Conservation (phyloP, 2,329 filamentous ascomycete genomes). For the Ophiostoma angusticollis region DNA sequence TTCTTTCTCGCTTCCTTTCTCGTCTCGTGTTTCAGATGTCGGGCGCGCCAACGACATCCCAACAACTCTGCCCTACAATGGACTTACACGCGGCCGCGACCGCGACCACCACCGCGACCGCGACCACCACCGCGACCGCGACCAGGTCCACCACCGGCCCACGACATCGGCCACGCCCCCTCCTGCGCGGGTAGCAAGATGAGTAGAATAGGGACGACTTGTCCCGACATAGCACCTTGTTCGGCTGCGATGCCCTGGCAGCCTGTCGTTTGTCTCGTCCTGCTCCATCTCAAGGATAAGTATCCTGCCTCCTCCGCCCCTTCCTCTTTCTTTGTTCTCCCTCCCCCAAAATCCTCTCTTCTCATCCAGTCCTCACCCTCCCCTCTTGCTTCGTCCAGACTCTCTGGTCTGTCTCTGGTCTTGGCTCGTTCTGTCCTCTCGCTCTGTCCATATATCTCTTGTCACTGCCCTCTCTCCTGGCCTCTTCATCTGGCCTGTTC, state of each 20-base stretch:
- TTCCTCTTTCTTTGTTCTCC: background rate
- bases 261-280: constrained; percentile 11
- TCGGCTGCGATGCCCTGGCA: constrained; percentile 2
- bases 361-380: constrained; percentile 3
- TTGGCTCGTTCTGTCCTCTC: constrained; percentile 14
- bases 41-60: background rate
- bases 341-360: too few relatives aligned
- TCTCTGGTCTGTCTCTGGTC: constrained; percentile 7
- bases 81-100: constrained; percentile 8
- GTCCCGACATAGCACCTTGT: too few relatives aligned
- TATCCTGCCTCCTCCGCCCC: constrained; percentile 9
- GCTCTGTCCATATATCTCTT: constrained; percentile 4
- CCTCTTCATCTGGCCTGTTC: constrained; percentile 4
- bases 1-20: background rate
- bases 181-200: background rate
- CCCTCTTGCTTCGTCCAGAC: background rate
- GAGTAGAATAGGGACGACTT: too few relatives aligned
- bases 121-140: background rate
- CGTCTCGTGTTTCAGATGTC: constrained; percentile 8
- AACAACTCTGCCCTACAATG: background rate
- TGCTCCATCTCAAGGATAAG: constrained; percentile 13
- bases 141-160: background rate
- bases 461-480: constrained; percentile 5
- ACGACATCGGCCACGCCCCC: too few relatives aligned
- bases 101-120: constrained; percentile 1